Base-by-base conservation (phyloP, 495 filamentous ascomycete genomes). In the Filosporella fistucella region DNA sequence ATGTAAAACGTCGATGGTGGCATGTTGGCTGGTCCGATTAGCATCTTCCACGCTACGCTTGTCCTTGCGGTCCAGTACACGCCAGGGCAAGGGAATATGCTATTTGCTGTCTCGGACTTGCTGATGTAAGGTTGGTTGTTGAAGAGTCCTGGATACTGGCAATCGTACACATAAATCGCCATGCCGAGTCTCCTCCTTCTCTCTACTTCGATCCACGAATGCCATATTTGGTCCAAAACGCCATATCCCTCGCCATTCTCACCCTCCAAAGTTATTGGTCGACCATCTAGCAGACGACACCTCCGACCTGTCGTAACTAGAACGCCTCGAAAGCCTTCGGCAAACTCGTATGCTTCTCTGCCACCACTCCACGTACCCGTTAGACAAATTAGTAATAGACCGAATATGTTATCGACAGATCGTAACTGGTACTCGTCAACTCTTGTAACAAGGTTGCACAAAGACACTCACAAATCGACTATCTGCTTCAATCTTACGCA, bases 51-150 rank as follows among this genome's bases (percentile, higher is more conserved):
- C 21, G 36, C 4, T 4, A 17, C 36, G 36, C 36, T 39, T 11
- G 36, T 39, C 18, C 12, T 16, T 11, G 36, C 36, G 36, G 16
- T 18, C 36, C 36, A 39, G 18, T 39, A 39, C 3, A 17, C 36
- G 12, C 12, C 14, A 6, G 14, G 14, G 14, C 36, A 39, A 6
- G 36, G 36, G 11, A 39, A 21, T 14, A 39, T 18, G 14, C 14
- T 22, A 21, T 39, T 39, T 17, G 36, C 36, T 17, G 36, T 39
- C 11, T 39, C 36, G 3, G 14, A 13, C 36, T 39, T 39, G 36
- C 36, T 39, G 4, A 39, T 21, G 18, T 39, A 39, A 17, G 36
- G 36, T 18, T 39, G 36, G 14, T 39, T 39, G 14, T 39, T 39
- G 18, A 39, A 39, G 4, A 39, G 21, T 2, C n/a, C 36, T 16